Evolutionary conservation across 2,329 filamentous ascomycete species (phyloP).

Genomic region (Podosphaera xanthii): DNA sequence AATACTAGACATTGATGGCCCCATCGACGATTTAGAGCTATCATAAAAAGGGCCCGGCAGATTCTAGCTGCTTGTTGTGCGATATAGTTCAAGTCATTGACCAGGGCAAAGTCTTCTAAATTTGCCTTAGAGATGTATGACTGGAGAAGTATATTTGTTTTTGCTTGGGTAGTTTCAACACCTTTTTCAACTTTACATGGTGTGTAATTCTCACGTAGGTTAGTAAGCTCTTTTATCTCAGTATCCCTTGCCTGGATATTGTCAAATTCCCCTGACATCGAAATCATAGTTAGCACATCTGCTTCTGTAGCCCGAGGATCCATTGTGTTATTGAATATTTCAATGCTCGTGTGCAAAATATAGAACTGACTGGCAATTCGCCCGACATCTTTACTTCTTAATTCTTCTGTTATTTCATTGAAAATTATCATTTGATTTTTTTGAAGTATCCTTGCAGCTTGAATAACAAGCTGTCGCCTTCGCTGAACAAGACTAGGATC

Average conservation of each 20-base stretch:
- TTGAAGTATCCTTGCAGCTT: conserved; percentile 70
- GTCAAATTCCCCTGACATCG: conserved; percentile 93
- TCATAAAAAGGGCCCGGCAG: conserved; percentile 88
- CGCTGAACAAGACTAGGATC: conserved; percentile 75
- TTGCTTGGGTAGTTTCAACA: conserved; percentile 48
- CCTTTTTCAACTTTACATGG: conserved; percentile 42
- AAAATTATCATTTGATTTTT: conserved; percentile 98
- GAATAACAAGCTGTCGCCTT: conserved; percentile 63
- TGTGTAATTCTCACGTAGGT: conserved; percentile 42
- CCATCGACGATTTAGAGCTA: conserved; percentile 85
- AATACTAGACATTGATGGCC: conserved; percentile 85
- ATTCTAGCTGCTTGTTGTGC: conserved; percentile 91
- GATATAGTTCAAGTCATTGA: conserved; percentile 83
- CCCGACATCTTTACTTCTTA: conserved; percentile 84
- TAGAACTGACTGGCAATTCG: conserved; percentile 96
- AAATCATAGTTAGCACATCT: conserved; percentile 87
- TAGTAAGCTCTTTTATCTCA: conserved; percentile 68
- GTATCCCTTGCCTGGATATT: conserved; percentile 84
- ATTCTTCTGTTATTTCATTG: conserved; percentile 80
- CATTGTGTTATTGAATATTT: conserved; percentile 96
- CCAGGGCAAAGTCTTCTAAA: conserved; percentile 79
- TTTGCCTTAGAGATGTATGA: conserved; percentile 76
- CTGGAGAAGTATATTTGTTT: conserved; percentile 89
- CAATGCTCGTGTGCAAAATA: conserved; percentile 75
- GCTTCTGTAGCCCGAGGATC: conserved; percentile 63